Base-by-base conservation (phyloP, 2,329 filamentous ascomycete species). In the Penicillium sp. region DNA sequence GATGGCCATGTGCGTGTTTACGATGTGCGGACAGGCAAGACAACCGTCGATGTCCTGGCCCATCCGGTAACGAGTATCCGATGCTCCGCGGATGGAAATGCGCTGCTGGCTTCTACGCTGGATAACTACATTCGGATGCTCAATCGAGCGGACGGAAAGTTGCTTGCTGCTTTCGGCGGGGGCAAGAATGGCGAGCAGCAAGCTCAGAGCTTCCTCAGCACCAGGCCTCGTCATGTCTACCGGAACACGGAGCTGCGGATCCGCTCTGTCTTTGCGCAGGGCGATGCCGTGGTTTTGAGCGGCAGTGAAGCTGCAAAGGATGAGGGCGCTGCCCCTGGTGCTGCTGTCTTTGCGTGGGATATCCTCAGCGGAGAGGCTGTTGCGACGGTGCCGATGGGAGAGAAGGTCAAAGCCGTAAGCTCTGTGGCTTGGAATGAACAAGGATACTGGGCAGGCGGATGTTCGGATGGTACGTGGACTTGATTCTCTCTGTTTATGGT, bases 1-100 rank as follows among this genome's bases (percentile, higher is more conserved):
- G 92, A 97, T 71, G 91, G 91, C 2, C 78, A 87, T 50, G 81
- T 95, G 1, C 77, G 92, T 46, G 78, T 78, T 52, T 96, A 97
- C 72, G 92, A 97, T 72, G 72, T 95, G 35, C 79, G 89, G 47
- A 87, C 82, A 77, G 91, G 91, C 0, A 77, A 75, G 45, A 78
- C 84, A 42, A 81, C 82, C 4, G 82, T 81, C 1, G 89, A 95
- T 71, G 82, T 89, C 1, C 73, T 93, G 23, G 71, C 67, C 35
- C 72, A 76, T 52, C 75, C 80, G 2, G 87, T 95, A n/a, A 95
- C 89, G 6, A 90, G 85, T 67, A 67, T 96, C 48, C 74, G 74
- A 37, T 73, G 88, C 43, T 87, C 87, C 2, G 79, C 79, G 45
- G 88, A 92, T 61, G 88, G 83, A 0, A 85, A 86, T 57, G 84